Evolutionary conservation across 768 basidiomycete species (phyloP), one percentile per base, ranked within the genome.

Genomic region (Tulasnella sp.): DNA sequence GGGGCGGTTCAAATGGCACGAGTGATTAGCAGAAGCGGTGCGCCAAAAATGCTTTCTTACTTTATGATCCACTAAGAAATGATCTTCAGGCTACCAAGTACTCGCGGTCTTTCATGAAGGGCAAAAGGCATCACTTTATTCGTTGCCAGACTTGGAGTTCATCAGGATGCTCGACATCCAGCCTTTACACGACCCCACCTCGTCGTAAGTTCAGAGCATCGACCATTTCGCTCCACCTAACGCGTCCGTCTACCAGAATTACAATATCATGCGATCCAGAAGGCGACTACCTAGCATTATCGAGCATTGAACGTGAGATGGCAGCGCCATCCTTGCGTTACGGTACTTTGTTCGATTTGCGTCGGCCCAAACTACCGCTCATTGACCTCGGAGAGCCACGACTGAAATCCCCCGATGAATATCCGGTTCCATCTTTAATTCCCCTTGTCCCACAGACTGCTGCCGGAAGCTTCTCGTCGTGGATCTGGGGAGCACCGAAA

Each of bases 41-140:
- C 71, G 25, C 76, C 77, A 58, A 19, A 7, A 38, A 22, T 72
- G 29, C 12, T 42, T 34, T 25, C 3, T 29, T 3, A 69, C 68
- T 19, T 49, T 14, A 67, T 74, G 42, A 54, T 39, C 38, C 31
- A 72, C 29, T 12, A 34, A 79, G 22, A 17, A 74, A 54, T 45
- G 38, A 17, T 9, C n/a, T 52, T 22, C 14, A 88, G 87, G 86
- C 42, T 86, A 86, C 69, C 87, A 84, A 79, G 88, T 86, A 1
- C 83, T 92, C 36, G 86, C 89, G 25, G 86, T 88, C 31, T 85
- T 89, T 78, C 90, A 88, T 0, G 87, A 87, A 17, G 37, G 15
- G 31, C 72, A 70, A 25, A 39, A 72, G n/a, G 45, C 34, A 19
- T 34, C 45, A 14, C 31, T 72, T 22, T 77, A 49, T 39, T 77